A percentile compares a stretch with the other conserved stretches of the same genome.
Conservation (phyloP, 345 rosid genomes). For the Heritiera fomes region DNA sequence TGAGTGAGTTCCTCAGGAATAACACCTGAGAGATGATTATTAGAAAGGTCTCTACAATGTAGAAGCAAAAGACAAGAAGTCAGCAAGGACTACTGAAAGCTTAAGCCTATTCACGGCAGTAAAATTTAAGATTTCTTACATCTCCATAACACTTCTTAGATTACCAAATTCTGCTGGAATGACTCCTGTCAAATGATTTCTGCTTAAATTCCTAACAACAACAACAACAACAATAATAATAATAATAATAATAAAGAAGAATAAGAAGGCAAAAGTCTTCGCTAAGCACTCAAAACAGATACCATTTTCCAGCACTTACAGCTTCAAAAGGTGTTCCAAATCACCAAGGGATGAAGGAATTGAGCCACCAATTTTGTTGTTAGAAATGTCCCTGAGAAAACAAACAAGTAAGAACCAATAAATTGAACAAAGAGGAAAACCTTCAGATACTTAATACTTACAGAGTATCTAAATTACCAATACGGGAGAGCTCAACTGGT, state of each 20-base stretch:
- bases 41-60: conserved; percentile 77
- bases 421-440: conserved; percentile 10
- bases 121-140: conserved; percentile 47
- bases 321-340: conserved; percentile 90
- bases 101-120: background rate
- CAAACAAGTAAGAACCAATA: conserved; percentile 1
- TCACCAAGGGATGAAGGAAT: conserved; percentile 94
- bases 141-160: conserved; percentile 84
- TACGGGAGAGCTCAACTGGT: conserved; percentile 86
- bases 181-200: conserved; percentile 63
- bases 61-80: conserved; percentile 19
- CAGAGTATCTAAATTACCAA: conserved; percentile 90
- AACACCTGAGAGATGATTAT: conserved; percentile 72
- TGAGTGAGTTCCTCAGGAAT: conserved; percentile 85
- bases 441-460: conserved; percentile 41
- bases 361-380: conserved; percentile 72
- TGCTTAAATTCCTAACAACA: conserved; percentile 84
- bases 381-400: conserved; percentile 72
- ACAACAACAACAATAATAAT: background rate
- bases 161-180: conserved; percentile 90
- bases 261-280: conserved; percentile 17
- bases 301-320: conserved; percentile 49
- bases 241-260: background rate
- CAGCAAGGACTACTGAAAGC: conserved; percentile 19
- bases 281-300: conserved; percentile 17